Percentiles rank a stretch among this genome's conserved stretches.
phyloP scores from a whole-genome alignment of 2,329 filamentous ascomycete genomes.

The Pseudogymnoascus sp. region DNA sequence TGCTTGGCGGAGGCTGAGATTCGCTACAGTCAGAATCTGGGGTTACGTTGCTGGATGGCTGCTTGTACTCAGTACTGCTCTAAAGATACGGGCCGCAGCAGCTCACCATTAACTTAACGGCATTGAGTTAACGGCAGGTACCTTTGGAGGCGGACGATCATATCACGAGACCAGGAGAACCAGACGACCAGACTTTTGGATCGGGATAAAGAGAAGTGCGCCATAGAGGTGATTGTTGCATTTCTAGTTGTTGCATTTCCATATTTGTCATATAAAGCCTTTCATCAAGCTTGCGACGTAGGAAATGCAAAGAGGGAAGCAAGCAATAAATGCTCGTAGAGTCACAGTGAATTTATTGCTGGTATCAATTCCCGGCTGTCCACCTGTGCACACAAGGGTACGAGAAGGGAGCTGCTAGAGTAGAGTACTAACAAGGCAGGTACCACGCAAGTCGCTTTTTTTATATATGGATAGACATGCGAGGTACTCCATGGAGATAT shows the following conservation, averaged over 20 bases:
- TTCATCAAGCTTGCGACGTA: background rate
- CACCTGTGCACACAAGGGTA: background rate
- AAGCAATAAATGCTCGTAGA: background rate
- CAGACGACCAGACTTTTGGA: background rate
- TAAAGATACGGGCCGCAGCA: constrained; percentile 9
- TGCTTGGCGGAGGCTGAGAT: constrained; percentile 8
- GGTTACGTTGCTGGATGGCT: background rate
- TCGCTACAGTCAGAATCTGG: constrained; percentile 3
- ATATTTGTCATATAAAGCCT: background rate
- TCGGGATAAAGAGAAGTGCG: background rate
- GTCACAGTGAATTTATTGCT: background rate
- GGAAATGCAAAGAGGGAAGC: too few species aligned
- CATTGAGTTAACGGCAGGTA: constrained; percentile 7
- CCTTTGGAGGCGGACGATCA: background rate
- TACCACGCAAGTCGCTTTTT: background rate
- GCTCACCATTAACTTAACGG: constrained; percentile 1
- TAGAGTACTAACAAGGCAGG: background rate
- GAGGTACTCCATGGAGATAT: background rate
- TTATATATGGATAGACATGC: background rate
- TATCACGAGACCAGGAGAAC: background rate
- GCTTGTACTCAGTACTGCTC: background rate
- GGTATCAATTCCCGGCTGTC: background rate
- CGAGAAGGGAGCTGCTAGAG: background rate
- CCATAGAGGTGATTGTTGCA: background rate
- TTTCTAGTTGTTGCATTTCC: background rate